These are phyloP conservation scores for Xylona heveae DNA, from an alignment of 495 filamentous ascomycete species.

Conservation along the genomic window DNA sequence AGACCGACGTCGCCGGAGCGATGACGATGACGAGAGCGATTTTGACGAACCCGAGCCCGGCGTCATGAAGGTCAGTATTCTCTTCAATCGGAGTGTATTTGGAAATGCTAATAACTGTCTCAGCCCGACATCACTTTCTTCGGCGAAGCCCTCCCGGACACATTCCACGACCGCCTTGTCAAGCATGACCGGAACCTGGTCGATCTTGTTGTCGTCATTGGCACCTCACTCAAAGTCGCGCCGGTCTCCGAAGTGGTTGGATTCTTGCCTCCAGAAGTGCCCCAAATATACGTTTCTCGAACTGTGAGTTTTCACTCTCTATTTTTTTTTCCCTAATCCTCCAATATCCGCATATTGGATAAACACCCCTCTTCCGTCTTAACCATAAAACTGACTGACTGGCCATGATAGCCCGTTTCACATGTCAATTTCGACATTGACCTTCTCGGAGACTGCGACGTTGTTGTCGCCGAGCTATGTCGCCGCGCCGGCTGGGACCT, in stretches of 20 bases:
- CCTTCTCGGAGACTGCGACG: conserved; percentile 81
- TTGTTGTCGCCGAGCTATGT: conserved; percentile 76
- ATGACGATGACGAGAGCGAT: conserved; percentile 51
- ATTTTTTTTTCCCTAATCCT: neutral
- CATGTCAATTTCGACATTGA: conserved; percentile 94
- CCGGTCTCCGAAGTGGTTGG: conserved; percentile 83
- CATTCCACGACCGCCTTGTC: conserved; percentile 62
- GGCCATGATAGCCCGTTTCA: conserved; percentile 37
- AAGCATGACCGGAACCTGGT: conserved; percentile 57
- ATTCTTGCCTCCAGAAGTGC: conserved; percentile 53
- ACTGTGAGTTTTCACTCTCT: conserved; percentile 30
- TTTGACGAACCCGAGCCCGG: conserved; percentile 50
- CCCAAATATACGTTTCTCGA: conserved; percentile 85
- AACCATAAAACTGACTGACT: conserved; percentile 2
- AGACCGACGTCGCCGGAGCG: conserved; percentile 19
- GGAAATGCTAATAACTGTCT: conserved; percentile 1
- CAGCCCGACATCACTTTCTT: conserved; percentile 95
- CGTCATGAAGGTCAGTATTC: conserved; percentile 58
- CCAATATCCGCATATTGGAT: neutral
- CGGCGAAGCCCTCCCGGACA: conserved; percentile 66
- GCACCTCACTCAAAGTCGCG: conserved; percentile 88
- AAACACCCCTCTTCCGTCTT: neutral
- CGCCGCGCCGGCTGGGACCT: conserved; percentile 72
- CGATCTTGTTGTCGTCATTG: conserved; percentile 92
- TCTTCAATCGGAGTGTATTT: neutral